These are phyloP conservation scores for Thecaphora frezii DNA, from an alignment of 1,284 basidiomycete species.

Conservation along the genomic window DNA sequence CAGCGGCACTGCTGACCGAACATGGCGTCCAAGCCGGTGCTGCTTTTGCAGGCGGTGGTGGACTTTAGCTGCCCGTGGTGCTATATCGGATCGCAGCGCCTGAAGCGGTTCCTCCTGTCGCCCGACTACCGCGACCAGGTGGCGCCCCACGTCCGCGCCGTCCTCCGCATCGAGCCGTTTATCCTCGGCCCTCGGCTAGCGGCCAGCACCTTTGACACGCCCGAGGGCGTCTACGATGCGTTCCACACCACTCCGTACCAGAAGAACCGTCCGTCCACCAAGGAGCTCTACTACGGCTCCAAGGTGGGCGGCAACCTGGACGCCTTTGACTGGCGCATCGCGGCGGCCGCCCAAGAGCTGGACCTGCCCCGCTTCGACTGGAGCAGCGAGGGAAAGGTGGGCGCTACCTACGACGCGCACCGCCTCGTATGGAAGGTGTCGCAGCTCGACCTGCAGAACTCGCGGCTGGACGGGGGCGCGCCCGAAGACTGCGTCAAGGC, in stretches of 20 bases:
- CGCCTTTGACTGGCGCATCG: constrained; percentile 41
- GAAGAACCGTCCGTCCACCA: constrained; percentile 29
- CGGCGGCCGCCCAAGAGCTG: constrained; percentile 17
- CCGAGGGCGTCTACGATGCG: constrained; percentile 29
- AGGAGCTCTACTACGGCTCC: constrained; percentile 30
- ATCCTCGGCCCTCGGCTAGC: constrained; percentile 39
- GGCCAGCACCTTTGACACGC: constrained; percentile 21
- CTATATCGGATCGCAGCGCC: constrained; percentile 27
- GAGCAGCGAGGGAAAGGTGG: constrained; percentile 31
- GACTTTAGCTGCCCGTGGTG: constrained; percentile 47
- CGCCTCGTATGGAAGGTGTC: constrained; percentile 28
- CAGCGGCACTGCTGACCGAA: background rate
- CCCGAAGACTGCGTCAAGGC: constrained; percentile 14
- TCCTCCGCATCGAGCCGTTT: constrained; percentile 36
- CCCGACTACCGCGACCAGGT: constrained; percentile 35
- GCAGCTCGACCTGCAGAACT: constrained; percentile 21
- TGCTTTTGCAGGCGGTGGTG: constrained; percentile 27
- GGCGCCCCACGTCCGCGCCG: constrained; percentile 17
- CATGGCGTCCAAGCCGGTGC: constrained; percentile 22
- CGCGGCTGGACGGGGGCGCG: background rate
- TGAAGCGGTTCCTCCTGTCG: constrained; percentile 29
- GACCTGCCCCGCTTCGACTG: constrained; percentile 29
- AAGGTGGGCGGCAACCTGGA: constrained; percentile 35
- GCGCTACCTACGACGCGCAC: constrained; percentile 41
- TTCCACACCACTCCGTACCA: constrained; percentile 33